A percentile compares a stretch with the other conserved stretches of the same genome.
These are phyloP conservation scores for Gossypium herbaceum DNA, from an alignment of 345 rosid species.

Conservation along the genomic window DNA sequence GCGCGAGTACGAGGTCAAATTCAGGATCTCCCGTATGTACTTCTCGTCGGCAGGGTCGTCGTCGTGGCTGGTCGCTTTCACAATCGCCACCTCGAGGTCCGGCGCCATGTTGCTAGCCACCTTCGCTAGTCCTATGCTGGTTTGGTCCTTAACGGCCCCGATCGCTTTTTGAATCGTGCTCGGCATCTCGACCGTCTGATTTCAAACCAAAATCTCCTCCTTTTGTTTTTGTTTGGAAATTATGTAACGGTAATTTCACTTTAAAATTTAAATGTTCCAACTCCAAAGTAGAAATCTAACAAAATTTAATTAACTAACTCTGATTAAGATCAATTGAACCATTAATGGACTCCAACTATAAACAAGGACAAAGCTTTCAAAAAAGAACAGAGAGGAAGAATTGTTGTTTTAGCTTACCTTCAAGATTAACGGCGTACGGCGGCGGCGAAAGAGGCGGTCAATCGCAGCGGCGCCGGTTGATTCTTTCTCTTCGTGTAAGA, in stretches of 20 bases:
- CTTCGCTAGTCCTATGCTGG: slow-evolving; percentile 70
- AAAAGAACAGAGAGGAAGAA: not conserved
- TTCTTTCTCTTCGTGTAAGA: not conserved
- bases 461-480: slow-evolving; percentile 17
- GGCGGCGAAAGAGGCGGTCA: not conserved
- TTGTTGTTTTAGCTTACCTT: slow-evolving; percentile 14
- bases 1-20: slow-evolving; percentile 67
- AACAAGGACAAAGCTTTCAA: not conserved
- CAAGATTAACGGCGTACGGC: slow-evolving; percentile 21
- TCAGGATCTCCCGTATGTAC: slow-evolving; percentile 74
- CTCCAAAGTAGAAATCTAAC: not conserved
- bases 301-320: slow-evolving; percentile 10
- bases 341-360: slow-evolving; percentile 6
- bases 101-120: slow-evolving; percentile 83
- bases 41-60: slow-evolving; percentile 80
- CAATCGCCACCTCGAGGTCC: slow-evolving; percentile 90
- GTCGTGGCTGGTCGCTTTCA: slow-evolving; percentile 94
- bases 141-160: slow-evolving; percentile 81
- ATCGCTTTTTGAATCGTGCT: slow-evolving; percentile 76
- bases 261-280: not conserved
- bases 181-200: slow-evolving; percentile 38
- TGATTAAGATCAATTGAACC: not conserved
- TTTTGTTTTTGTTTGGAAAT: not conserved
- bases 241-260: slow-evolving; percentile 13
- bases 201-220: not conserved